Evolutionary conservation across 257 asterid genomes (phyloP), one percentile per base, ranked within the genome.

Genomic region (Nicotiana obtusifolia): DNA sequence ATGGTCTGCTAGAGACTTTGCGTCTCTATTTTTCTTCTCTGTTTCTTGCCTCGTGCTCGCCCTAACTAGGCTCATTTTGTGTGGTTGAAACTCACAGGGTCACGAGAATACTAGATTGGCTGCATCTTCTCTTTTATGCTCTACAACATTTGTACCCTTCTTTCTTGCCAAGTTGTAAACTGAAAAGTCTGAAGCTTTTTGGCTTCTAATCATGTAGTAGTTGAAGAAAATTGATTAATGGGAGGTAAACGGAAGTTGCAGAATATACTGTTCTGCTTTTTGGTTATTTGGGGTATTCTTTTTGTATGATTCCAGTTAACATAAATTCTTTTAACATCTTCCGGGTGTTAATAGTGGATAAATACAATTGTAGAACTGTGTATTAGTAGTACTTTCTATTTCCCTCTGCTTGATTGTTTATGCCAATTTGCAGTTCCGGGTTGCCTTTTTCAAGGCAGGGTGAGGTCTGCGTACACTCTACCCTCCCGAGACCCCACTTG

Each of bases 1-100:
- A 83, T 95, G 99, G 98, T 92, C 97, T 7, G 84, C 87, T 10
- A 84, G 97, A 86, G 99, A 95, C 76, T 91, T 91, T 10, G 93
- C 84, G 4, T 86, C 93, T 28, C 87, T 94, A 19, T 92, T 95
- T 56, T 89, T 94, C 90, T 88, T 94, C 78, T 49, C 94, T 17
- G 90, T 90, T 35, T 86, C 97, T 47, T 92, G 97, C 64, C 76
- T 88, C 64, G 95, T 89, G 30, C 84, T 95, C 88, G 93, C 84
- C 66, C 87, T 95, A 44, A 91, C 86, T 1, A 88, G 95, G 85
- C 52, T 91, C 68, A 88, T 94, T 57, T 76, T 95, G 81, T 95
- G 99, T 81, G 73, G 82, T 83, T 93, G 76, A 82, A 5, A 7
- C 41, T 77, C n/a, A 4, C 75, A 30, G 19, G 24, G 22, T 37